These are phyloP conservation scores for Podaxis sp. DNA, from an alignment of 768 basidiomycete species.

Conservation along the genomic window DNA sequence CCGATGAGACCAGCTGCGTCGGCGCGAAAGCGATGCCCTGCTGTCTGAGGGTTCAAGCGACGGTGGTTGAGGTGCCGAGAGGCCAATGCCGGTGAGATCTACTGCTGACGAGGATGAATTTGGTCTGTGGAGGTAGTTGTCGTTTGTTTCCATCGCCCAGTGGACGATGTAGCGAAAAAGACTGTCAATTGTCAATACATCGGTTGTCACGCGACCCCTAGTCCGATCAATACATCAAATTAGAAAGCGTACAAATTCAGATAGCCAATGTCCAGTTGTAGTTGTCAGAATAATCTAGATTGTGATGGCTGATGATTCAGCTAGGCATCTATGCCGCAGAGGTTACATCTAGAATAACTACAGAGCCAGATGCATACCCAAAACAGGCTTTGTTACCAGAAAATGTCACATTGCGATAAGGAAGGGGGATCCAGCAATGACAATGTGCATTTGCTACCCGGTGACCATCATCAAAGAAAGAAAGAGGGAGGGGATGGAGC, in stretches of 20 bases:
- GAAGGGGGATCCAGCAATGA: no score
- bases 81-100: conserved; percentile 46
- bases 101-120: conserved; percentile 52
- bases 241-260: background rate
- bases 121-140: conserved; percentile 24
- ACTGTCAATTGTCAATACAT: background rate
- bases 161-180: background rate
- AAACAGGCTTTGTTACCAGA: no score
- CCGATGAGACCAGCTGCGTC: conserved; percentile 57
- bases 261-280: no score
- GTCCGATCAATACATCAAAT: background rate
- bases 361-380: no score
- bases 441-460: no score
- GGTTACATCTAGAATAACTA: no score
- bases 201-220: background rate
- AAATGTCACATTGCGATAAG: no score
- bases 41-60: conserved; percentile 48
- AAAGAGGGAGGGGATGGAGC: no score
- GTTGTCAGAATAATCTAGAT: no score
- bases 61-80: conserved; percentile 52
- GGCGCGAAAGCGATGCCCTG: conserved; percentile 35
- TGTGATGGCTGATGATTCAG: no score
- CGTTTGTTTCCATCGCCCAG: conserved; percentile 30
- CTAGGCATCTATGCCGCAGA: no score
- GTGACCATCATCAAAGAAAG: no score